These are phyloP conservation scores for Colletotrichum destructivum DNA, from an alignment of 2,329 filamentous ascomycete species.

Conservation along the genomic window DNA sequence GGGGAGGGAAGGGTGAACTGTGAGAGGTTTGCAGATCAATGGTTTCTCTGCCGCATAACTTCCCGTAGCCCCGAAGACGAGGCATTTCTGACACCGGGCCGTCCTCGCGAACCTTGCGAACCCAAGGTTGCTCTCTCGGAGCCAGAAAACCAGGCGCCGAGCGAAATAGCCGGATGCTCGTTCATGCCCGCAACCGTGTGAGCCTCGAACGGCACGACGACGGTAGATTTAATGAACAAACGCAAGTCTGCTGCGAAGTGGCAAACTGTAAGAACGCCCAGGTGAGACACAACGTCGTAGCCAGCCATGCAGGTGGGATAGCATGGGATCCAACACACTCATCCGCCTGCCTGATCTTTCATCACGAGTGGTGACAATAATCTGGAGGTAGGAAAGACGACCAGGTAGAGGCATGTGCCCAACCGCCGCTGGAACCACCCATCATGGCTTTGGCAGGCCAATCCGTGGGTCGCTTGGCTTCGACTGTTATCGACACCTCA, in stretches of 20 bases:
- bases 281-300: too few species aligned
- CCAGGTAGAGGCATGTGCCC: slow-evolving; percentile 12
- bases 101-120: not conserved
- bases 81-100: slow-evolving; percentile 26
- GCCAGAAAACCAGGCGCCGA: not conserved
- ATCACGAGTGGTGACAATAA: not conserved
- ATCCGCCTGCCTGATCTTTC: not conserved
- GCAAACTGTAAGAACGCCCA: not conserved
- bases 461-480: slow-evolving; percentile 16
- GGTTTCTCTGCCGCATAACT: not conserved
- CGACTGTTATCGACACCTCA: slow-evolving; percentile 13
- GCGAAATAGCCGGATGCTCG: not conserved
- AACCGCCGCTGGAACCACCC: slow-evolving; percentile 1
- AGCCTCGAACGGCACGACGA: not conserved
- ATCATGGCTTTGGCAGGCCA: slow-evolving; percentile 19
- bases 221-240: not conserved
- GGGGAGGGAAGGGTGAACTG: not conserved
- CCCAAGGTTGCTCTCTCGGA: not conserved
- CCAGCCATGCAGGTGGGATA: not conserved
- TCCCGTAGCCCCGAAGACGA: slow-evolving; percentile 13
- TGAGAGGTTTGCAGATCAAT: slow-evolving; percentile 18
- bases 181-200: not conserved
- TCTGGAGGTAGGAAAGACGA: not conserved
- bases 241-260: not conserved
- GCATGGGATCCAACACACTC: not conserved